Base-by-base conservation (phyloP, 208 protist species). In the Naegleria fowleri region DNA sequence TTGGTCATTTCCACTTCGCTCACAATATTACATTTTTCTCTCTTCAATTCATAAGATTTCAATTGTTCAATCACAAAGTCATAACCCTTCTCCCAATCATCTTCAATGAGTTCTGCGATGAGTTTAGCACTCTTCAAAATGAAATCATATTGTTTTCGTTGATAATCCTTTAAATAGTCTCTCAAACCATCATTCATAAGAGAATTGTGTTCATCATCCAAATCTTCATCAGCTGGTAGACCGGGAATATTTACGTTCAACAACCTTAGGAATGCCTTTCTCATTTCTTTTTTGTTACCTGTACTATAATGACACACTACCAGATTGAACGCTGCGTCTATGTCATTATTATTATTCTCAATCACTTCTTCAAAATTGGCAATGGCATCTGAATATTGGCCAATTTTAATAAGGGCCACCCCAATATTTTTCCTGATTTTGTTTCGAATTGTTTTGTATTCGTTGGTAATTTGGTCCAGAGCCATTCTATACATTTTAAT, bases 401-500 rank as follows among this genome's bases (percentile, higher is more conserved):
- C 98, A 92, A 99, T 93, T 87, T 96, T 96, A n/a, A 99, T 97
- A 92, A 98, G 99, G 25, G 97, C 94, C 92, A 98, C 98, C 40
- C 96, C 98, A 93, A 99, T 98, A 94, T 99, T 99, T 83, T 97
- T 94, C 92, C 97, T 96, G 39, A 99, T 97, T 88, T 97, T 97
- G 93, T 97, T 98, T 88, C 97, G 94, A 36, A 98, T 93, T 85
- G 98, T 97, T 92, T 96, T 97, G 38, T 95, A 95, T 33, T 97
- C 94, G 0, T 92, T 91, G 25, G 95, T 95, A 83, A 98, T 97
- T 93, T 98, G 97, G 92, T 99, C 98, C 15, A 99, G 94, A 86
- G 97, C 96, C 94, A 97, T 97, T 91, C 96, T 95, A 94, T 98
- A 98, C 97, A 98, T 98, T 95, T 99, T 98, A 92, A 99, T 98